Percentiles rank a stretch among this genome's conserved stretches.
phyloP scores from a whole-genome alignment of 208 protist genomes.

The Strigomonas culicis region DNA sequence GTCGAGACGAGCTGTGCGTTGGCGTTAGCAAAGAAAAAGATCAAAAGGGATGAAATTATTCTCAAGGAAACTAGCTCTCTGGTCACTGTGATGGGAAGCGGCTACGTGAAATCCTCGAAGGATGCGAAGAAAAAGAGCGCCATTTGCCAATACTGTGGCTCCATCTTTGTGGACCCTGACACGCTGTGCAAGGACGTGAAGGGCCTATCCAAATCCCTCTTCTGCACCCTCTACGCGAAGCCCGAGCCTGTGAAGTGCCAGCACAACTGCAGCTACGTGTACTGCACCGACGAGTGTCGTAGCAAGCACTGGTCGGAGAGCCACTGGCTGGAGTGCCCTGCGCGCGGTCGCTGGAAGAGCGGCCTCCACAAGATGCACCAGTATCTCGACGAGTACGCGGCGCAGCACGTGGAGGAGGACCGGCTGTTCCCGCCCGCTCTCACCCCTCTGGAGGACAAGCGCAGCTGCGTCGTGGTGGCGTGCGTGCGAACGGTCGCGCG shows the following conservation, averaged over 20 bases:
- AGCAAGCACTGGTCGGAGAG: conserved; percentile 59
- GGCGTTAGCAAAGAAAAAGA: conserved; percentile 22
- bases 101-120: no score
- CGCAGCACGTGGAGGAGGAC: background rate
- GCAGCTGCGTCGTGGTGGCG: conserved; percentile 27
- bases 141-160: conserved; percentile 9
- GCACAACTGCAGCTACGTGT: conserved; percentile 44
- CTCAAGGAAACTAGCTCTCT: conserved; percentile 31
- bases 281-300: conserved; percentile 72
- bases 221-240: conserved; percentile 33
- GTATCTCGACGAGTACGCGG: conserved; percentile 12
- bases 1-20: conserved; percentile 29
- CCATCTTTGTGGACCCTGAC: background rate
- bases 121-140: background rate
- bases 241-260: conserved; percentile 42
- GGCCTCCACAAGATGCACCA: conserved; percentile 26
- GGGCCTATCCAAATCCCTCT: conserved; percentile 26
- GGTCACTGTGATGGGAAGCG: no score
- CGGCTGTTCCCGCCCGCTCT: no score
- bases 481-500: conserved; percentile 54
- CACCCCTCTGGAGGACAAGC: conserved; percentile 19
- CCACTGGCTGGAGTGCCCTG: conserved; percentile 76
- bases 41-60: conserved; percentile 25
- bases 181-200: conserved; percentile 29
- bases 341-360: conserved; percentile 54